Base-by-base conservation (phyloP, 176 grass and related monocot species). In the Thinopyrum elongatum region DNA sequence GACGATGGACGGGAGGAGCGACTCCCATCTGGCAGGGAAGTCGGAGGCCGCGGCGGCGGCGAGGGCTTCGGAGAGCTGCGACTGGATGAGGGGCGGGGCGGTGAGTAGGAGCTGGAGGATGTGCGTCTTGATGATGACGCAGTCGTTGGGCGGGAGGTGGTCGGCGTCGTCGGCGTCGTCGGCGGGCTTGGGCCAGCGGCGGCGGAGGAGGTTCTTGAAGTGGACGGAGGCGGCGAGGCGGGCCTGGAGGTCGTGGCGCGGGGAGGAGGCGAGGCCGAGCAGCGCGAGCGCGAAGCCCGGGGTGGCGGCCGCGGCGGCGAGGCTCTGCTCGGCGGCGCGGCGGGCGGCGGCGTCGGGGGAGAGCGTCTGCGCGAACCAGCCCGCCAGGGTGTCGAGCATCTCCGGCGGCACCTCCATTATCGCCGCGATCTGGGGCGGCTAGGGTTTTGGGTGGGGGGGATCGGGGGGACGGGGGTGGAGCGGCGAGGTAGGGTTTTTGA, bases 181-280 rank as follows among this genome's bases (percentile, higher is more conserved):
- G 55, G 70, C 83, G 74, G 88, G 63, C 23, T 90, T 86, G 74
- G 87, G 74, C 93, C 93, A 98, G 36, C 84, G 82, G 78, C 91
- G 84, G 78, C 89, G 90, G 46, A 98, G 91, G 70, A 92, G 91
- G 46, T 98, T 95, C 72, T 98, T 95, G 58, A 98, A 98, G 59
- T 98, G 82, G 84, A 98, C 90, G 19, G 90, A 87, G 15, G 91
- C 81, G 13, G 92, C 91, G 30, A 91, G 96, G 62, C 92, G 90
- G 51, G 92, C 86, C 84, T 94, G 88, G 27, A 86, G 63, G 38
- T 95, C 90, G 58, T 79, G 81, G 19, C 90, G 79, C 19, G 93
- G 88, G 47, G 90, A 66, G 28, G 91, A 79, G 2, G 87, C 66
- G 60, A 98, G 93, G 65, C 39, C 89, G 38, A 98, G 93, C 66